Conservation (phyloP, 805 yeast genomes). For the Candida awuae region DNA sequence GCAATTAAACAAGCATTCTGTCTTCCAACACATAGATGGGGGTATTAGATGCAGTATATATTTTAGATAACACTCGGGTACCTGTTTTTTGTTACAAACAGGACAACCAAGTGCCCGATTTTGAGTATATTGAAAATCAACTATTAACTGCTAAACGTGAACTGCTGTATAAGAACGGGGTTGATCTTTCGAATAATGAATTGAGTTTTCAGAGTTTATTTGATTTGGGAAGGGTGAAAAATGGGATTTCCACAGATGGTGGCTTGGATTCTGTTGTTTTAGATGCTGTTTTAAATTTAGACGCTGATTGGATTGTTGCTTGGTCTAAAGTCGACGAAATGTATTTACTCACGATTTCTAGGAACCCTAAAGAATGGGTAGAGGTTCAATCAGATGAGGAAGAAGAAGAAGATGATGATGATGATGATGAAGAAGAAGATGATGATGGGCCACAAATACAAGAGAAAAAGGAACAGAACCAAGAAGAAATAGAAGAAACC, state of each 20-base stretch:
- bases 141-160: slow-evolving; percentile 16
- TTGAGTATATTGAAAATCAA: slow-evolving; percentile 20
- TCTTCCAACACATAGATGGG: too few species aligned
- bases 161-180: slow-evolving; percentile 6
- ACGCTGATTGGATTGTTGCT: slow-evolving; percentile 24
- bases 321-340: slow-evolving; percentile 23
- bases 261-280: slow-evolving; percentile 13
- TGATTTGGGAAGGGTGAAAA: background rate
- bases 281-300: slow-evolving; percentile 24
- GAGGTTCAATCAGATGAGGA: slow-evolving; percentile 4
- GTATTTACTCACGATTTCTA: slow-evolving; percentile 15
- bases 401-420: slow-evolving; percentile 5
- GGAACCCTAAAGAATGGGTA: background rate
- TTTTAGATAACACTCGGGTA: slow-evolving; percentile 23
- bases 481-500: too few species aligned
- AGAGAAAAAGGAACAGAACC: background rate
- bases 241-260: background rate
- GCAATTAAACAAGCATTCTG: too few species aligned
- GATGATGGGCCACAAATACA: background rate
- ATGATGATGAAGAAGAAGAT: slow-evolving; percentile 4
- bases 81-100: slow-evolving; percentile 8
- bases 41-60: slow-evolving; percentile 25
- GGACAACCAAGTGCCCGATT: slow-evolving; percentile 22
- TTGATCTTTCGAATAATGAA: slow-evolving; percentile 2
- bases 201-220: background rate